phyloP scores from a whole-genome alignment of 2,329 filamentous ascomycete genomes.

The Pyrenophora graminea region DNA sequence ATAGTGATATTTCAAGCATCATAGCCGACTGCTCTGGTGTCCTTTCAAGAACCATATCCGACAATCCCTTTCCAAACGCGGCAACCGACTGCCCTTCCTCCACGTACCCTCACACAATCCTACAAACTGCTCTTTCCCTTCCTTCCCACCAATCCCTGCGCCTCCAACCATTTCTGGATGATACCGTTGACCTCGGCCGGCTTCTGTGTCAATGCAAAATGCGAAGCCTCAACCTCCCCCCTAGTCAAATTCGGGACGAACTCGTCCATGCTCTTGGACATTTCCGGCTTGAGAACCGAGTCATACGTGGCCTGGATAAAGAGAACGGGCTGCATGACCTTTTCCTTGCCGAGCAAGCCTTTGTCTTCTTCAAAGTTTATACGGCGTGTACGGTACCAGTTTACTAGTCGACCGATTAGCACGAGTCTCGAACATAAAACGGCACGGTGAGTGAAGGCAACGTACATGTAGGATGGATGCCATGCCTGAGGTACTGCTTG shows the following conservation, averaged over 20 bases:
- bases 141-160: conserved; percentile 51
- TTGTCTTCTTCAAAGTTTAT: conserved; percentile 79
- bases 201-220: conserved; percentile 83
- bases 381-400: conserved; percentile 81
- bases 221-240: conserved; percentile 68
- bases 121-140: conserved; percentile 51
- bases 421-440: no score
- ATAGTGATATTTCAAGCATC: neutral
- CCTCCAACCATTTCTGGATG: conserved; percentile 69
- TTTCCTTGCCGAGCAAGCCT: conserved; percentile 37
- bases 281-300: conserved; percentile 69
- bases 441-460: neutral
- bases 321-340: conserved; percentile 60
- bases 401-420: conserved; percentile 54
- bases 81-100: no score
- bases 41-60: no score
- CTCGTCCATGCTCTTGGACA: conserved; percentile 73
- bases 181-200: conserved; percentile 70
- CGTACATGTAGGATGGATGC: conserved; percentile 73
- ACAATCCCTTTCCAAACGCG: no score
- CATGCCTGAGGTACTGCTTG: conserved; percentile 69
- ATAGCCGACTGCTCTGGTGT: no score
- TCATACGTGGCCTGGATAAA: conserved; percentile 77
- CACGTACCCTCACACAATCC: neutral
- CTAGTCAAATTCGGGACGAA: conserved; percentile 67